Evolutionary conservation across 768 basidiomycete genomes (phyloP).

Genomic region (Lentinula aciculospora): DNA sequence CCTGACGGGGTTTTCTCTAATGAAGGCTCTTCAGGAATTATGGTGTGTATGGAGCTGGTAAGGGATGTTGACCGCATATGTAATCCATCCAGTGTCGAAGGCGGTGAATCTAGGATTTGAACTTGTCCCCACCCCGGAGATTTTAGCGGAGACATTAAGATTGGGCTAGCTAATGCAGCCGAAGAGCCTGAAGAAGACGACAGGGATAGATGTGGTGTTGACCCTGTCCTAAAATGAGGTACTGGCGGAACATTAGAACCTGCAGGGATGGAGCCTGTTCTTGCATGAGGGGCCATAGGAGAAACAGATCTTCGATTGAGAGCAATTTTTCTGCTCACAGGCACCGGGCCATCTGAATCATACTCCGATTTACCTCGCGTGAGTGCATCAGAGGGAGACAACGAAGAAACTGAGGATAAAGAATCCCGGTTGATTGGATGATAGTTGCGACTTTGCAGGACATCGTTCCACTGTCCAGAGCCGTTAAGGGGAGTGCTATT

Average conservation of each 20-base stretch:
- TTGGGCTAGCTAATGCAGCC: slow-evolving; percentile 11
- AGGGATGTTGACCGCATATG: slow-evolving; percentile 29
- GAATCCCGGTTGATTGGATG: slow-evolving; percentile 45
- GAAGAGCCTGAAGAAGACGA: slow-evolving; percentile 2
- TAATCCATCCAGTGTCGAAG: slow-evolving; percentile 28
- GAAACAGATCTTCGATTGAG: slow-evolving; percentile 66
- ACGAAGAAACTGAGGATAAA: slow-evolving; percentile 58
- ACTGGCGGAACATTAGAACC: slow-evolving; percentile 29
- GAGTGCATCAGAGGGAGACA: slow-evolving; percentile 50
- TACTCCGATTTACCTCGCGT: slow-evolving; percentile 38
- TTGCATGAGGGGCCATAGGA: slow-evolving; percentile 59
- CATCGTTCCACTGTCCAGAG: slow-evolving; percentile 42
- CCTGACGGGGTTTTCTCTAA: not conserved
- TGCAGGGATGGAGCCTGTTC: slow-evolving; percentile 11
- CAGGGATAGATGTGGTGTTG: not conserved
- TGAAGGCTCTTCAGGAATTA: slow-evolving; percentile 15
- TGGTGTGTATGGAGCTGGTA: slow-evolving; percentile 20
- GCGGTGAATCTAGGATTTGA: slow-evolving; percentile 32
- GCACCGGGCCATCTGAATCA: slow-evolving; percentile 45
- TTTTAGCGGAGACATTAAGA: slow-evolving; percentile 15
- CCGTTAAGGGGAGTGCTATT: slow-evolving; percentile 24
- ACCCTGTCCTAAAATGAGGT: slow-evolving; percentile 28
- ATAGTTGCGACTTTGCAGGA: slow-evolving; percentile 30
- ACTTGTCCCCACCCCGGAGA: slow-evolving; percentile 24
- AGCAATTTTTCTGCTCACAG: slow-evolving; percentile 51